Percentiles rank a stretch among this genome's conserved stretches.
phyloP scores from a whole-genome alignment of 805 yeast genomes.

The Metschnikowia lunata region DNA sequence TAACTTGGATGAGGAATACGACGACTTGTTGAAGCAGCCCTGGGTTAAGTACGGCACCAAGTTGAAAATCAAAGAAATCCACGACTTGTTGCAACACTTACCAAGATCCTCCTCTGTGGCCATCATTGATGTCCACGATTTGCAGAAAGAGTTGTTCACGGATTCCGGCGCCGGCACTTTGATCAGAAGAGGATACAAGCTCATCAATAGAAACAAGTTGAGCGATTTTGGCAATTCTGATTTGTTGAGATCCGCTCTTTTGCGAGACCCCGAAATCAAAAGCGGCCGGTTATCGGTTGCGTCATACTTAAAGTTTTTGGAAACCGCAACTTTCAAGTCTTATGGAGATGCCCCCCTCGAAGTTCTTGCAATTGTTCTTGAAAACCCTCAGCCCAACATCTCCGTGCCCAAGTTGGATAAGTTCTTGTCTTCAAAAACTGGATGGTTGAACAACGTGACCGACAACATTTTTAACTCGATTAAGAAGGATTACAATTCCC shows the following conservation, averaged over 20 bases:
- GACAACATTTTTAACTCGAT: constrained; percentile 88
- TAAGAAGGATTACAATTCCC: constrained; percentile 62
- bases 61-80: constrained; percentile 92
- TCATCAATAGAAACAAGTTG: constrained; percentile 65
- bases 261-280: constrained; percentile 70
- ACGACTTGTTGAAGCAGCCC: constrained; percentile 79
- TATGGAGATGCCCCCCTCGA: constrained; percentile 96
- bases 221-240: constrained; percentile 72
- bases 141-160: constrained; percentile 95
- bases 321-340: constrained; percentile 58
- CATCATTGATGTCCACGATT: constrained; percentile 88
- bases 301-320: constrained; percentile 71
- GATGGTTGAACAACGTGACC: constrained; percentile 97
- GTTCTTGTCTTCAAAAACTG: constrained; percentile 80
- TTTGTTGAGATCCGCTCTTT: constrained; percentile 67
- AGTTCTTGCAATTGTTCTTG: constrained; percentile 78
- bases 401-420: constrained; percentile 69
- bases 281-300: constrained; percentile 74
- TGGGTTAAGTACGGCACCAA: constrained; percentile 99
- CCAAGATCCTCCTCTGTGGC: constrained; percentile 98
- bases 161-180: constrained; percentile 99
- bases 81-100: constrained; percentile 85
- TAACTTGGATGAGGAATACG: constrained; percentile 95
- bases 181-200: constrained; percentile 94
- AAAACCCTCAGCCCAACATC: constrained; percentile 32